Base-by-base conservation (phyloP, 768 basidiomycete genomes). In the Xerocomus brunneocitrinus region DNA sequence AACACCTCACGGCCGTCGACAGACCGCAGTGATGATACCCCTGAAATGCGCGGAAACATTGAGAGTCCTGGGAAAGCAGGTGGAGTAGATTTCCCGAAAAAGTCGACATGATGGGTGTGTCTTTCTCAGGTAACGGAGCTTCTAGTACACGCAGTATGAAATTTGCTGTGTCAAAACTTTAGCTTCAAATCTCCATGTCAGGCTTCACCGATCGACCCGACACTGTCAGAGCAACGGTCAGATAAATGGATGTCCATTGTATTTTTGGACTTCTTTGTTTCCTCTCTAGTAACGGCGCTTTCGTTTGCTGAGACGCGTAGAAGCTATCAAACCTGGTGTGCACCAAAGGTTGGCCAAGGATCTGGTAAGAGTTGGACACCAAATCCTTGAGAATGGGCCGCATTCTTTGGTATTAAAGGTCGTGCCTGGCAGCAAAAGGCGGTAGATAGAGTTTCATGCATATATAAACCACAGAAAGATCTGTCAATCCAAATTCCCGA, bases 161-260 rank as follows among this genome's bases (percentile, higher is more conserved):
- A 40, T 47, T 30, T 22, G 30, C 43, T 32, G 47, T 25, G 19
- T 34, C 31, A 47, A 54, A 52, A 41, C 30, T 35, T 45, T 49
- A 53, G 45, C 46, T 51, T 45, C 22, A 19, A 19, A 40, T 60
- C 28, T 43, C 50, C 43, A 48, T 34, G 28, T 36, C 53, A 24
- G 35, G 19, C 24, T 14, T 22, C 30, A 34, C 49, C 42, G 54
- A 59, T 48, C 43, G 31, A 49, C 14, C 27, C n/a, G 24, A n/a
- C n/a, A n/a, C n/a, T 25, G n/a, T 28, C n/a, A 46, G 24, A 31
- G 44, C 36, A 27, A 40, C 31, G 39, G 28, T 36, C 19, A 7
- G 12, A 36, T 10, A 30, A 52, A 14, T 43, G 46, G 12, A 44
- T 8, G 13, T 19, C 34, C 19, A 7, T 44, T 43, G 61, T 50